Base-by-base conservation (phyloP, 306 rosid genomes). In the Medicago arabica region DNA sequence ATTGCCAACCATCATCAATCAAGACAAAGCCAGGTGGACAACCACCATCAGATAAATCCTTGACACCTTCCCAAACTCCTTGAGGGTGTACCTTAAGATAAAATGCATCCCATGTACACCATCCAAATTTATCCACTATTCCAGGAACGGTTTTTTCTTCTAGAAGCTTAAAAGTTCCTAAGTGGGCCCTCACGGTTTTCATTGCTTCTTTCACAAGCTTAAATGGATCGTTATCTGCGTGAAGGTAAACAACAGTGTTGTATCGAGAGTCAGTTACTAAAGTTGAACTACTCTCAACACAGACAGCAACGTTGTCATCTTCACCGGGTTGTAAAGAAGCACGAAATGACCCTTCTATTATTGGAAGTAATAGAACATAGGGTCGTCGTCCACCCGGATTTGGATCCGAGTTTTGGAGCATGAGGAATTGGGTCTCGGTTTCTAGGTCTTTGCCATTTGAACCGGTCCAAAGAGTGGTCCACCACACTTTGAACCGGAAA, bases 91-190 rank as follows among this genome's bases (percentile, higher is more conserved):
- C 98, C 13, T 90, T 84, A 9, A 95, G 88, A 75, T 95, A 92
- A 74, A 95, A 95, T 38, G 98, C 98, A 28, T 95, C 98, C 98
- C 98, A 95, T 1, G 98, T 95, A 79, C 98, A 95, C 98, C 98
- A 95, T 2, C 98, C 98, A 7, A 95, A 95, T 18, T 90, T 92
- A 78, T 95, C 96, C 10, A 82, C 92, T 19, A 95, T 90, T 0
- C 93, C 96, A 0, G 98, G 98, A 0, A 93, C 91, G 0, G 85
- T 84, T 60, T 95, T 92, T 23, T 95, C 97, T 28, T 90, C 96
- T 17, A 92, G 41, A 2, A 95, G 87, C 5, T 80, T 87, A 71
- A 95, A 95, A 0, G 91, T 95, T 5, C 97, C 97, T 10, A 95
- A 38, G 36, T 92, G 96, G 39, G 75, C 75, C 71, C 81, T 79